Base-by-base conservation (phyloP, 768 basidiomycete species). In the Macrocybe gigantea region DNA sequence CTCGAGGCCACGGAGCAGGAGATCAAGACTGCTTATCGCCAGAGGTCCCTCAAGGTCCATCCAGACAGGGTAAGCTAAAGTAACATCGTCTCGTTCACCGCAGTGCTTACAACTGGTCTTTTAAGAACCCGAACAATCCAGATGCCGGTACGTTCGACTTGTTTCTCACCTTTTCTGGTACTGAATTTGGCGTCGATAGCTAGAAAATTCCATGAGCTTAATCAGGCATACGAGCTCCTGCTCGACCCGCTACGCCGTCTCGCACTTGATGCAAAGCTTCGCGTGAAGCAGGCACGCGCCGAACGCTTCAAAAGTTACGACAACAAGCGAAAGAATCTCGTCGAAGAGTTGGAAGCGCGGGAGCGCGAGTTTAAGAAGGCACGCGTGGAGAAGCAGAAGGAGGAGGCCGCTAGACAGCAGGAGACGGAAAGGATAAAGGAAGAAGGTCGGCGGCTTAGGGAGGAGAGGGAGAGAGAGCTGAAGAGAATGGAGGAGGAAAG, bases 121-220 rank as follows among this genome's bases (percentile, higher is more conserved):
- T 36, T 34, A 41, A 90, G 86, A 89, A 90, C 52, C 81, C 80
- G 32, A 80, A 88, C 50, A 86, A 89, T 58, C 84, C 87, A 35
- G 77, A 88, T 66, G 89, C 89, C 64, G 82, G 85, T 81, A 47
- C 47, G 70, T 56, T 9, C 8, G 14, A 33, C 9, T 32, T 11
- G 30, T 13, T 3, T 14, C 36, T 7, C 10, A 34, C 12, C 5
- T 13, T 29, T 9, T 11, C 30, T 7, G 12, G 15, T 38, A 11
- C 13, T 15, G 32, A 36, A 46, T 33, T 32, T 50, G 15, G 41
- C 15, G n/a, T 36, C 29, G 22, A 30, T 49, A 80, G 85, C 85
- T 2, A 76, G 82, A 48, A 86, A 88, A 60, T 92, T 93, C 58
- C 89, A 93, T 60, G 87, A 87, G 48, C 77, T 93, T 42, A 91